Base-by-base conservation (phyloP, 345 rosid species). In the Citrus inodora region DNA sequence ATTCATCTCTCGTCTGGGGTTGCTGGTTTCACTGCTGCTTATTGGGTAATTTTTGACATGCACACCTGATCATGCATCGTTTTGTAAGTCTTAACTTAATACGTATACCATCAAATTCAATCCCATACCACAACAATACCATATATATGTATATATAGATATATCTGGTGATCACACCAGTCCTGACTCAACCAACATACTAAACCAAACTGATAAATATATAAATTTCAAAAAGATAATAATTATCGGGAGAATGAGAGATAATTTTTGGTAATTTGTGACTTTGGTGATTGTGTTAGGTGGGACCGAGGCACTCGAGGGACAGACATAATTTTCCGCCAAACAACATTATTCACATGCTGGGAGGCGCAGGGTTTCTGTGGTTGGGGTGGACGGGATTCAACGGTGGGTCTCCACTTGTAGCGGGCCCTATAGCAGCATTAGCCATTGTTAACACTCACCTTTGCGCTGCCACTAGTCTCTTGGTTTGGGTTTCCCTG, bases 371-470 rank as follows among this genome's bases (percentile, higher is more conserved):
- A 14, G 92, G 94, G 64, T 85, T 91, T 77, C 80, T 89, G 30
- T 89, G 91, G 94, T n/a, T 88, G 11, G 94, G 92, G 35, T 88
- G 92, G 91, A 89, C 88, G 1, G 94, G 92, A 1, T 91, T 89
- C 87, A 89, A 89, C 40, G 94, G 94, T 5, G 91, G 94, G 6
- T 76, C 92, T 27, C 89, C 92, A 17, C 85, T 88, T 71, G 61
- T 78, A 0, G 88, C 82, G 1, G 84, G 84, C 4, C 10, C 40
- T 9, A 62, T 82, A 4, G 68, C 92, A 6, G 83, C 92, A 21
- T 68, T 89, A 28, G 92, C 92, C 71, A 78, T 89, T 38, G 28
- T 87, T 61, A 91, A 89, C 78, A 88, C 91, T 30, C 91, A 87
- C 61, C 71, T 88, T 67, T 89, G 90, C 86, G 83, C 91, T 7